These are phyloP conservation scores for Spergularia azorica DNA, from an alignment of 179 eudicot genomes.

Conservation along the genomic window DNA sequence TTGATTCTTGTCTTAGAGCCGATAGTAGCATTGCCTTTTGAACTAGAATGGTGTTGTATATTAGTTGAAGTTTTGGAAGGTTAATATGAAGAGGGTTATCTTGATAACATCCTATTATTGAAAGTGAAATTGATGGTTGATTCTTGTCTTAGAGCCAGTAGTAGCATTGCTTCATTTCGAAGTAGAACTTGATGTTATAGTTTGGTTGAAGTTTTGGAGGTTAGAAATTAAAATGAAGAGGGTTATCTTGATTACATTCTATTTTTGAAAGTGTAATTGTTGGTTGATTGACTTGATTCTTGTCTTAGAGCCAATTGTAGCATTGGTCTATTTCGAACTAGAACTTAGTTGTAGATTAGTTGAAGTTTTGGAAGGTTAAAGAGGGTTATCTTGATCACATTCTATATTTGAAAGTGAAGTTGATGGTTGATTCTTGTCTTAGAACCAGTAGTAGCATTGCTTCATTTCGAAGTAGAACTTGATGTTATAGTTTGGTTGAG, in stretches of 20 bases:
- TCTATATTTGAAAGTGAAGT: too few relatives aligned
- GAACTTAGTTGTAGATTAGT: neutral
- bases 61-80: neutral
- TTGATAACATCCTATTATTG: neutral
- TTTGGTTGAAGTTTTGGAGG: neutral
- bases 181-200: neutral
- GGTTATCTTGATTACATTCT: too few relatives aligned
- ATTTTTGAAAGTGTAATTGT: too few relatives aligned
- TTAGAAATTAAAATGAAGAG: too few relatives aligned
- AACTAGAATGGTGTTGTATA: neutral
- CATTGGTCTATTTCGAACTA: neutral
- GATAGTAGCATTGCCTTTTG: neutral
- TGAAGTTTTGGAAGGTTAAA: too few relatives aligned
- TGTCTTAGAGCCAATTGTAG: neutral
- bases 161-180: neutral
- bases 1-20: too few relatives aligned
- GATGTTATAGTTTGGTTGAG: neutral
- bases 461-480: neutral
- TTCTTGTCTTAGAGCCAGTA: neutral
- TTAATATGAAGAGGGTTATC: neutral
- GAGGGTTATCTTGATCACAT: neutral
- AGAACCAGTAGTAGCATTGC: neutral
- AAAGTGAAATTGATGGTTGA: neutral
- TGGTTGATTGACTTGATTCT: too few relatives aligned
- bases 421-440: neutral